phyloP scores from a whole-genome alignment of 108 stramenopile species.

The Pseudonitzschia pungens region DNA sequence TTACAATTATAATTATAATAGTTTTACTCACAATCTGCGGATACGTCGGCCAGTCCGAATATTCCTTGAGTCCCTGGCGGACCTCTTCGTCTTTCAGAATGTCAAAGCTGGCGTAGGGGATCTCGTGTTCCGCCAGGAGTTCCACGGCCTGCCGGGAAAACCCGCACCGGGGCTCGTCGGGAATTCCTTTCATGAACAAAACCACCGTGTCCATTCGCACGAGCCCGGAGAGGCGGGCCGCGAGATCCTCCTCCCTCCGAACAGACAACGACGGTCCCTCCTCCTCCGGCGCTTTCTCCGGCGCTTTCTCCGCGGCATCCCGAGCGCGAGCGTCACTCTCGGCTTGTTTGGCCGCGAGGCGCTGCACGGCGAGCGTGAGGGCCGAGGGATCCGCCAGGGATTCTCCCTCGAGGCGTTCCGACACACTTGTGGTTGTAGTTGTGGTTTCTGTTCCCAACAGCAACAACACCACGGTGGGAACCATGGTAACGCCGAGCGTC shows the following conservation, averaged over 20 bases:
- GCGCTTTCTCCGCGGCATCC: too few species aligned
- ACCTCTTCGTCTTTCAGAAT: constrained; percentile 85
- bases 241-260: constrained; percentile 24
- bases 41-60: constrained; percentile 95
- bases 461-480: constrained; percentile 89
- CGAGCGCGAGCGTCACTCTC: too few species aligned
- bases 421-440: too few species aligned
- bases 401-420: constrained; percentile 87
- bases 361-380: constrained; percentile 61
- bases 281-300: too few species aligned
- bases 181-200: constrained; percentile 96
- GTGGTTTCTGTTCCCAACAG: not conserved
- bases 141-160: constrained; percentile 92
- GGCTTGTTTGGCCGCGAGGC: constrained; percentile 29
- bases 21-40: constrained; percentile 68
- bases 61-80: constrained; percentile 86
- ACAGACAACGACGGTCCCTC: too few species aligned
- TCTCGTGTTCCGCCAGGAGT: constrained; percentile 57
- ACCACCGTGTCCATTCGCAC: constrained; percentile 73
- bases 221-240: constrained; percentile 56
- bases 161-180: constrained; percentile 85
- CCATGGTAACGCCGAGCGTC: constrained; percentile 66
- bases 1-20: not conserved
- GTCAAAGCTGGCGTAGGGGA: constrained; percentile 85
- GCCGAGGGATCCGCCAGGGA: constrained; percentile 62